Percentiles rank a stretch among this genome's conserved stretches.
phyloP scores from a whole-genome alignment of 2,329 filamentous ascomycete genomes.

The Colletotrichum graminicola region DNA sequence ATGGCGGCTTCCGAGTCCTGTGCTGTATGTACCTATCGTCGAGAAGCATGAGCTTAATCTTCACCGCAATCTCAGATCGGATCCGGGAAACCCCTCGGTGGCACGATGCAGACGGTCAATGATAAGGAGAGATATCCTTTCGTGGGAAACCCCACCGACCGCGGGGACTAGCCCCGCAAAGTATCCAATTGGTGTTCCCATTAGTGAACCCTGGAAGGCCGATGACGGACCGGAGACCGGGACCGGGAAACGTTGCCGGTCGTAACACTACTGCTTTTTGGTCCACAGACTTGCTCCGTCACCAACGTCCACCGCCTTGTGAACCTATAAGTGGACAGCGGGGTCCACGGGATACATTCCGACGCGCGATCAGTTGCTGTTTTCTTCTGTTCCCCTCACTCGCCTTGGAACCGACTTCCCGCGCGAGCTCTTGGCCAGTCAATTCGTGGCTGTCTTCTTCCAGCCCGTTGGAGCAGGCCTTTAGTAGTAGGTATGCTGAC shows the following conservation, averaged over 20 bases:
- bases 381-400: not conserved
- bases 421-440: not conserved
- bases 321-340: not conserved
- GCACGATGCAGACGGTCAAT: not conserved
- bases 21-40: not conserved
- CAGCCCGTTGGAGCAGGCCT: not conserved
- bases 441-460: not conserved
- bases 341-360: not conserved
- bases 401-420: not conserved
- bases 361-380: not conserved
- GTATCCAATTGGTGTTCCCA: not conserved
- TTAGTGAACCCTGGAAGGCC: conserved; percentile 1
- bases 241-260: conserved; percentile 35
- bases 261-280: not conserved
- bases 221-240: conserved; percentile 37
- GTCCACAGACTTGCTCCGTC: not conserved
- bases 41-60: not conserved
- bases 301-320: not conserved
- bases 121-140: conserved; percentile 1
- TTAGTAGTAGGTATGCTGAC: not conserved
- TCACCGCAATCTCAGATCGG: not conserved
- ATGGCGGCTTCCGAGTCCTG: not conserved
- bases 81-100: conserved; percentile 6
- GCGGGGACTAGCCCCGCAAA: conserved; percentile 19
- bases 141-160: not conserved